These are phyloP conservation scores for Pythium phragmitis DNA, from an alignment of 352 stramenopile species.

Conservation along the genomic window DNA sequence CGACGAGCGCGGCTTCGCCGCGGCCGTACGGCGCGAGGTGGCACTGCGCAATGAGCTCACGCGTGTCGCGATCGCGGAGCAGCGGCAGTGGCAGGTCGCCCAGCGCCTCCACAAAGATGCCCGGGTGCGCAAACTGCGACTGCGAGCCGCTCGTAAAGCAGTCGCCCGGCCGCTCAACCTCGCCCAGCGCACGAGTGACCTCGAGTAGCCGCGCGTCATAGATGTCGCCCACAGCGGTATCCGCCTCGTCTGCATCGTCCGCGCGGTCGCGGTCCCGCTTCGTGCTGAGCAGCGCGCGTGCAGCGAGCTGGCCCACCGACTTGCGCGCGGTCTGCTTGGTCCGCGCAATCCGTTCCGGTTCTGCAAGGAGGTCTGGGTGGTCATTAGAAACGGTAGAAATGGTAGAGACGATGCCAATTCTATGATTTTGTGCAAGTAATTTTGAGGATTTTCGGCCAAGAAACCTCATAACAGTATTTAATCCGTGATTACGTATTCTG, in stretches of 20 bases:
- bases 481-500: background rate
- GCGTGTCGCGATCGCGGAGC: slow-evolving; percentile 1
- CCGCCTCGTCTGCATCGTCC: background rate
- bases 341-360: background rate
- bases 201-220: slow-evolving; percentile 21
- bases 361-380: no score
- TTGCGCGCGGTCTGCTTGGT: slow-evolving; percentile 18
- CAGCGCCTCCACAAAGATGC: slow-evolving; percentile 10
- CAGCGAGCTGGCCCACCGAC: background rate
- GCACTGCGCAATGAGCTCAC: slow-evolving; percentile 2
- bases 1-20: slow-evolving; percentile 22
- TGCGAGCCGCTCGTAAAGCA: slow-evolving; percentile 15
- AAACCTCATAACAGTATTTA: background rate
- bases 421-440: background rate
- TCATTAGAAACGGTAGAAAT: slow-evolving; percentile 9
- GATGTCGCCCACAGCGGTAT: background rate
- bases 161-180: slow-evolving; percentile 21
- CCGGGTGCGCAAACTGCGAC: slow-evolving; percentile 16
- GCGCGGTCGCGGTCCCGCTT: background rate
- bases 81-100: slow-evolving; percentile 21
- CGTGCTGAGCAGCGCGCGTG: background rate
- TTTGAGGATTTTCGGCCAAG: no score
- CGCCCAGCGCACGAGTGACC: slow-evolving; percentile 17
- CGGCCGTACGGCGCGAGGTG: slow-evolving; percentile 8
- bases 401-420: slow-evolving; percentile 2